Evolutionary conservation across 1,139 yeast genomes (phyloP).

Genomic region (Meyerozyma smithsonii): DNA sequence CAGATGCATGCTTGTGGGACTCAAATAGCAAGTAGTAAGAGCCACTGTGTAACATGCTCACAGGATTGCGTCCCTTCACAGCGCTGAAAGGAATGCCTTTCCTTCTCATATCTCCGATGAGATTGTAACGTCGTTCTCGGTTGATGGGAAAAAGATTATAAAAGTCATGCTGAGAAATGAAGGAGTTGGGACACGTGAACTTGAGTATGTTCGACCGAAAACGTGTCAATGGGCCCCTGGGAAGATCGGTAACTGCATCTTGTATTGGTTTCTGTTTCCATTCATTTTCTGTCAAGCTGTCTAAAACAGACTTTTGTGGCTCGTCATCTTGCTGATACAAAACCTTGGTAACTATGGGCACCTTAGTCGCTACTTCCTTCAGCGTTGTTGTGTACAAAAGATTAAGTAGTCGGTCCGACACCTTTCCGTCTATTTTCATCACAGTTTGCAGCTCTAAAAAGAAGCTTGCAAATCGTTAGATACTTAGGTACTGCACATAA

Average conservation of each 20-base stretch:
- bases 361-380: conserved; percentile 23
- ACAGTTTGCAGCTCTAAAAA: not conserved
- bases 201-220: conserved; percentile 27
- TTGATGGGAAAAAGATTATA: conserved; percentile 29
- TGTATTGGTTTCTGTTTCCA: conserved; percentile 29
- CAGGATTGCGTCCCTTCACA: conserved; percentile 46
- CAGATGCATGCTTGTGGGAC: conserved; percentile 43
- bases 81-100: conserved; percentile 28
- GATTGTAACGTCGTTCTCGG: conserved; percentile 25
- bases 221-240: conserved; percentile 7
- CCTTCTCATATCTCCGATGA: conserved; percentile 15
- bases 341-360: conserved; percentile 23
- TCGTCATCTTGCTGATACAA: conserved; percentile 20
- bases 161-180: conserved; percentile 35
- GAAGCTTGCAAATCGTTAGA: too few species aligned
- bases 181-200: conserved; percentile 34
- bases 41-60: conserved; percentile 37
- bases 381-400: conserved; percentile 29
- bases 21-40: conserved; percentile 52
- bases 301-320: conserved; percentile 21
- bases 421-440: conserved; percentile 10
- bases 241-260: conserved; percentile 22
- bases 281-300: conserved; percentile 25
- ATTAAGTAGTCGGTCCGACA: conserved; percentile 26
- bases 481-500: too few species aligned